Base-by-base conservation (phyloP, 2,329 filamentous ascomycete species). In the Colletotrichum orchidophilum region DNA sequence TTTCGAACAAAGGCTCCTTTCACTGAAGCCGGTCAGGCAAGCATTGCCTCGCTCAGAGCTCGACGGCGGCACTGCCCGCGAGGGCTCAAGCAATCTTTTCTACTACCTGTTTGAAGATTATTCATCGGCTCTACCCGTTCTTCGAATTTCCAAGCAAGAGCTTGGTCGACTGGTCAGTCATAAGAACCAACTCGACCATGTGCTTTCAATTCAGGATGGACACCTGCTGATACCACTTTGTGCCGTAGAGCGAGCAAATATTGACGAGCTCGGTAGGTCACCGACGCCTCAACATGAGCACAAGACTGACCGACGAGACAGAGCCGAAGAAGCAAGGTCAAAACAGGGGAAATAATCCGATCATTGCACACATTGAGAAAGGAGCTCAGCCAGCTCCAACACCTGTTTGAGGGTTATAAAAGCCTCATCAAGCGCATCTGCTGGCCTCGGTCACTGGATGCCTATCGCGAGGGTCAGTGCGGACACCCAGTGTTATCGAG, bases 81-180 rank as follows among this genome's bases (percentile, higher is more conserved):
- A 73, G 62, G 60, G 65, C 49, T 57, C 71, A 46, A 72, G 63
- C 24, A 68, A 70, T 24, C 60, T 73, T n/a, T 91, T 92, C 79
- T 92, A 91, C 77, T 92, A 91, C 75, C 80, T 92, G 0, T 92
- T 92, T 75, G 90, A 92, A 75, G 90, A 92, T 76, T 92, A 90
- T 83, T 85, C 85, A 42, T 88, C 88, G 3, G 89, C 88, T 1
- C 88, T 88, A 62, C 85, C 85, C 29, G 84, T 90, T 5, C 82
- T 92, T 13, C 86, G 84, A 11, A 76, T 73, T 1, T 83, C 83
- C 75, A 85, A 75, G 76, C 78, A 70, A 77, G 87, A 76, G 67
- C 78, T 92, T 24, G 29, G 42, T 42, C 53, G 33, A 27, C 9
- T 39, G n/a, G 75, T 26, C 39, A 18, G 31, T 46, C 21, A 27